Percentiles rank a stretch among this genome's conserved stretches.
These are phyloP conservation scores for Aristolochia fimbriata DNA, from an alignment of 164 flowering plant species.

Conservation along the genomic window DNA sequence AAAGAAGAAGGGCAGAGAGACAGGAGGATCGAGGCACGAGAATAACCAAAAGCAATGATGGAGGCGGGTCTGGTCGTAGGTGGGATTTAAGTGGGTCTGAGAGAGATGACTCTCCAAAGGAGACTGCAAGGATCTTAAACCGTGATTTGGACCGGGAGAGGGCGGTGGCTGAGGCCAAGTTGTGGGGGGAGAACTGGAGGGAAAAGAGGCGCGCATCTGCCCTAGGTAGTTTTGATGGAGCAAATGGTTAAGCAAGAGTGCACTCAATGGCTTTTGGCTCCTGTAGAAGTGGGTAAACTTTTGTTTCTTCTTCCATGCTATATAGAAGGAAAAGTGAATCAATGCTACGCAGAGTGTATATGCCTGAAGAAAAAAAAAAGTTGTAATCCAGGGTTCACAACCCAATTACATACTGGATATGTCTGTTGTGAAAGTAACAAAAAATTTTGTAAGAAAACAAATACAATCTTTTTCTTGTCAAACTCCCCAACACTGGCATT, in stretches of 20 bases:
- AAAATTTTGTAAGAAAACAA: slow-evolving; percentile 1
- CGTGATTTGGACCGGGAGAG: slow-evolving; percentile 60
- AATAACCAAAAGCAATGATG: slow-evolving; percentile 39
- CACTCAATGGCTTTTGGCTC: background rate
- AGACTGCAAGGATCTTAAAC: slow-evolving; percentile 50
- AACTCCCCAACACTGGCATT: too few species aligned
- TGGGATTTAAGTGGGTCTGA: slow-evolving; percentile 68
- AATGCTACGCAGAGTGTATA: slow-evolving; percentile 1
- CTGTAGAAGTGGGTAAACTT: slow-evolving; percentile 1
- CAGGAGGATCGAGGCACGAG: slow-evolving; percentile 21
- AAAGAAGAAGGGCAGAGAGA: slow-evolving; percentile 15
- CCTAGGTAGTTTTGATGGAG: slow-evolving; percentile 50
- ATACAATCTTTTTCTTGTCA: background rate
- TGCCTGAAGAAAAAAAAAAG: background rate
- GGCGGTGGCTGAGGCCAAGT: slow-evolving; percentile 95
- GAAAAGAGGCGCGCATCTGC: slow-evolving; percentile 63
- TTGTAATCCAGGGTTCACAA: background rate
- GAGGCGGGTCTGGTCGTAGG: slow-evolving; percentile 52
- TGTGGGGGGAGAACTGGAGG: slow-evolving; percentile 94
- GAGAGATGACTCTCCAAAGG: slow-evolving; percentile 68
- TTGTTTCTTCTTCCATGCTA: slow-evolving; percentile 2
- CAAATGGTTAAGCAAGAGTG: slow-evolving; percentile 15
- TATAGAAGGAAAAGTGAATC: background rate
- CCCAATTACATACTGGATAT: background rate
- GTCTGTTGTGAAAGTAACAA: background rate